Evolutionary conservation across 345 rosid genomes (phyloP), one percentile per base, ranked within the genome.

Genomic region (Boechera divaricarpa): DNA sequence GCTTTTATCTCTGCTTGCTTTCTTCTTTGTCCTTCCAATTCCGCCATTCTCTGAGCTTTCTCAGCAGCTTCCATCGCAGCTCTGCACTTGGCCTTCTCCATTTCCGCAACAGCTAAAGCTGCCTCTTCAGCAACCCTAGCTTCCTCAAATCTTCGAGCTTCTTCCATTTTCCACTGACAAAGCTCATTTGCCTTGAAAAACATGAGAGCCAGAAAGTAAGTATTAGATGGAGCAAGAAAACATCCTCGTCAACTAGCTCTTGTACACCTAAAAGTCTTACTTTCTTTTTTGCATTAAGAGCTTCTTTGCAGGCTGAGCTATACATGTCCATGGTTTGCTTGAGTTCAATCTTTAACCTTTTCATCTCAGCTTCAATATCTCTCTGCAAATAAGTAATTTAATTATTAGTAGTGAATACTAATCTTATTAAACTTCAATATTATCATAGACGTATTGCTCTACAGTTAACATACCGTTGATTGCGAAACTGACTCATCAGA

Each of bases 291-390:
- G 94, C 93, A 5, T 81, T 67, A 16, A 94, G 85, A 70, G 98
- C 97, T 87, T 91, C 97, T 83, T 87, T 87, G 83, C 98, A 91
- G 63, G 97, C 97, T 69, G 86, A 80, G 80, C 91, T 87, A 56
- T 91, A 94, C 97, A 94, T 84, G 66, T 90, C 94, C 85, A 91
- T 90, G 54, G 98, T 94, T 84, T 91, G 98, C 82, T 77, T 91
- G 57, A 94, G 94, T 66, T 94, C 97, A 75, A 86, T 82, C 89
- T 85, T 90, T 66, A 94, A 78, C 75, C 91, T 91, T 83, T 79
- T 88, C 98, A 94, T 91, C 84, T 94, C 98, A 13, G 81, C 90
- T 83, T 91, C 97, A 49, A 90, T 12, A 12, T 87, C 90, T 54
- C 80, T 79, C 96, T 91, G 86, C 79, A 80, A 32, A 36, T 57